These are phyloP conservation scores for Platanthera zijinensis DNA, from an alignment of 106 monocot species.

Conservation along the genomic window DNA sequence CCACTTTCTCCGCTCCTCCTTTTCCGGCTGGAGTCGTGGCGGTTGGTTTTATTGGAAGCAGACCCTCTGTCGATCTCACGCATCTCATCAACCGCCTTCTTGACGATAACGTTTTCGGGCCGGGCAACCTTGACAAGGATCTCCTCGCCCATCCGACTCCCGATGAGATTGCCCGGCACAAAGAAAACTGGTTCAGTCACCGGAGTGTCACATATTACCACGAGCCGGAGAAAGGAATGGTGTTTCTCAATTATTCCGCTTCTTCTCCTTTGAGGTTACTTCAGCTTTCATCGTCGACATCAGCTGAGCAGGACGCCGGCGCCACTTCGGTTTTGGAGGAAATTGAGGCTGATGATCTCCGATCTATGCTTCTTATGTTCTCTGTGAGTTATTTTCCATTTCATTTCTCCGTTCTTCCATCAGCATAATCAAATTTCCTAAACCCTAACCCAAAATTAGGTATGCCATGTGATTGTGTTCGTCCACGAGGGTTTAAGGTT, in stretches of 20 bases:
- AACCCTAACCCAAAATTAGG: conserved; percentile 27
- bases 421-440: neutral
- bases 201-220: conserved; percentile 49
- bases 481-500: conserved; percentile 68
- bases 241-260: conserved; percentile 43
- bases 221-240: conserved; percentile 61
- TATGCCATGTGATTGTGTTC: conserved; percentile 91
- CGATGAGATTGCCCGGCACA: neutral
- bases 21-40: conserved; percentile 55
- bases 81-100: conserved; percentile 63
- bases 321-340: conserved; percentile 30
- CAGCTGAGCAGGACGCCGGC: conserved; percentile 4
- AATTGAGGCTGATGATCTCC: conserved; percentile 56
- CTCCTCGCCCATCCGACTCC: conserved; percentile 4
- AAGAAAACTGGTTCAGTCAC: conserved; percentile 25
- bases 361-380: conserved; percentile 84
- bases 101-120: conserved; percentile 68
- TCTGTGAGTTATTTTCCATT: conserved; percentile 43
- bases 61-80: conserved; percentile 24
- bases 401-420: neutral
- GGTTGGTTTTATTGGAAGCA: conserved; percentile 68
- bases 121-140: conserved; percentile 32
- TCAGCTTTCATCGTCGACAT: conserved; percentile 3
- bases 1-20: neutral
- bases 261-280: conserved; percentile 7